These are phyloP conservation scores for Annulohypoxylon stygium DNA, from an alignment of 495 filamentous ascomycete genomes.

Conservation along the genomic window DNA sequence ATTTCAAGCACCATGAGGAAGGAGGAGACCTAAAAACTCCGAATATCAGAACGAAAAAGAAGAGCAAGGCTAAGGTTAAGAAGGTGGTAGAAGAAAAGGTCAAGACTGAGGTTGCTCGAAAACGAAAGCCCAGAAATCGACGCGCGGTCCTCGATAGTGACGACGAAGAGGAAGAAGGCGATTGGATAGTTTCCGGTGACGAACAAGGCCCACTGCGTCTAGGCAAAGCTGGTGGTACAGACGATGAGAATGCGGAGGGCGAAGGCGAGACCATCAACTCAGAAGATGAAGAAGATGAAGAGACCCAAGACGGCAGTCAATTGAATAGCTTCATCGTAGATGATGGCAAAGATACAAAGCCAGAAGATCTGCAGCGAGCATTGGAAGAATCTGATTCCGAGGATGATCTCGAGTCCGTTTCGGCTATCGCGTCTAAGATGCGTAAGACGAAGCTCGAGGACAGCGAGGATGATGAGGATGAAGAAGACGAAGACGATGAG, in stretches of 20 bases:
- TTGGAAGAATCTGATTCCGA: conserved; percentile 52
- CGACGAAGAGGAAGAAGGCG: conserved; percentile 77
- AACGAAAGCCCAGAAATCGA: conserved; percentile 65
- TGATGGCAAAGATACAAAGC: conserved; percentile 53
- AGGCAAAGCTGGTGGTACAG: conserved; percentile 82
- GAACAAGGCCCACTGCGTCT: conserved; percentile 69
- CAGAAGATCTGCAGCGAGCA: conserved; percentile 42
- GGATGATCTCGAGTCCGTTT: conserved; percentile 57
- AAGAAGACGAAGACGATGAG: conserved; percentile 30
- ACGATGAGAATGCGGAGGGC: conserved; percentile 89
- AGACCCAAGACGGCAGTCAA: conserved; percentile 61
- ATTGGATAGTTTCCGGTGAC: conserved; percentile 79
- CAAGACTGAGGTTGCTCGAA: conserved; percentile 54
- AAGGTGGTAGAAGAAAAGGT: conserved; percentile 62
- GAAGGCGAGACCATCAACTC: conserved; percentile 82
- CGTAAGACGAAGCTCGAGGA: conserved; percentile 42
- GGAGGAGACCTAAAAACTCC: conserved; percentile 47
- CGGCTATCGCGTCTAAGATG: conserved; percentile 54
- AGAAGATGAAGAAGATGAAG: conserved; percentile 67
- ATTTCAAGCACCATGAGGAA: conserved; percentile 57
- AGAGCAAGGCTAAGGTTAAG: conserved; percentile 61
- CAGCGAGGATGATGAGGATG: conserved; percentile 34
- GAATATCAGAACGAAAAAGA: conserved; percentile 45
- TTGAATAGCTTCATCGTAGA: conserved; percentile 62
- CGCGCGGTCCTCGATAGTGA: conserved; percentile 72